A percentile compares a stretch with the other conserved stretches of the same genome.
phyloP scores from a whole-genome alignment of 129 eudicot genomes.

The Lonicera japonica region DNA sequence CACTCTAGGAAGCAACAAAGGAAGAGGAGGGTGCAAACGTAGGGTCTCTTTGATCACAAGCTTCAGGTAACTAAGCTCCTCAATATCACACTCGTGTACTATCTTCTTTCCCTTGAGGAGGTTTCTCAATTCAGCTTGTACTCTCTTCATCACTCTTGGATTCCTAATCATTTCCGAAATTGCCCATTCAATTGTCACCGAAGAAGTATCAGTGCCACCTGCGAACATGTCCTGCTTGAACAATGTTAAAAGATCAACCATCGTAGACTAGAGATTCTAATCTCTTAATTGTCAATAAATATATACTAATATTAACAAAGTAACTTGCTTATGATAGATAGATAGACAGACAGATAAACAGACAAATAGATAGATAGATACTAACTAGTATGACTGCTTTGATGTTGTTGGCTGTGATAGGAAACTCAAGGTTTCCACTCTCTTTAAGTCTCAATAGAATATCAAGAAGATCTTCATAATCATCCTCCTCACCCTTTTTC shows the following conservation, averaged over 20 bases:
- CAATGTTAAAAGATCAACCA: neutral
- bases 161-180: constrained; percentile 26
- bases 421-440: constrained; percentile 10
- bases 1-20: constrained; percentile 30
- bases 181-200: constrained; percentile 25
- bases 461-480: constrained; percentile 26
- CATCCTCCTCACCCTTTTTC: too few species aligned
- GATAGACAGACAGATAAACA: too few species aligned
- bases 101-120: constrained; percentile 11
- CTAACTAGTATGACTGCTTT: constrained; percentile 24
- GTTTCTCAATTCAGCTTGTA: constrained; percentile 27
- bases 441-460: constrained; percentile 23
- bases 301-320: too few species aligned
- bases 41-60: constrained; percentile 34
- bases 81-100: constrained; percentile 20
- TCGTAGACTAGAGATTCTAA: neutral
- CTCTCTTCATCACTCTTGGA: constrained; percentile 21
- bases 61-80: constrained; percentile 23
- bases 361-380: too few species aligned
- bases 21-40: constrained; percentile 27
- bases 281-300: too few species aligned
- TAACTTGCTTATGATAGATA: neutral
- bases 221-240: constrained; percentile 16
- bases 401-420: constrained; percentile 22
- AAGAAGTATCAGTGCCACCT: constrained; percentile 20